Evolutionary conservation across 163 green algal species (phyloP), one percentile per base, ranked within the genome.

Genomic region (Scenedesmus sp.): DNA sequence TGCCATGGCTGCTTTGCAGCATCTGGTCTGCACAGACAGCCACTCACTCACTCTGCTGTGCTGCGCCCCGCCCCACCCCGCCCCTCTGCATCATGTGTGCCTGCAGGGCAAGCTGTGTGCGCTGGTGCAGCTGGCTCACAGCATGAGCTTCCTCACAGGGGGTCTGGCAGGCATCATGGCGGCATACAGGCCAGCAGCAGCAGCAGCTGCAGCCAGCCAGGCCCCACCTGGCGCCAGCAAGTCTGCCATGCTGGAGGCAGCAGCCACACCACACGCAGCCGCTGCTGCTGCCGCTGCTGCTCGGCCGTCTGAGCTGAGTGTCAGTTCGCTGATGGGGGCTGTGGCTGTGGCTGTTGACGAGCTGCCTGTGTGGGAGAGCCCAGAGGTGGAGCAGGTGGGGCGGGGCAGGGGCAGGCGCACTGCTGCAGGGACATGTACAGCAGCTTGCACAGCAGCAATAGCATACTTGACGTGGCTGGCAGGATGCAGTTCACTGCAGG

Each of bases 321-420:
- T 86, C n/a, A 83, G 86, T 3, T 26, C 8, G 18, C 46, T 91
- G 82, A 60, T 89, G 89, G 62, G 6, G 3, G 83, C 13, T 46
- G 84, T 94, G 59, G 83, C 73, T 23, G 82, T 94, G 13, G 94
- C 94, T 7, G 88, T 94, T 79, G 52, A 86, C 15, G 94, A 97
- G 91, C 89, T 97, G 89, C 83, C 87, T 26, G 94, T 96, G 46
- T 94, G 94, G 92, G 82, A 84, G 26, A 88, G 88, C 86, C 62
- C 89, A 12, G 88, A 88, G 34, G 92, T 93, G 59, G 88, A 94
- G 87, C 54, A 92, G 87, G 88, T 91, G 76, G n/a, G 87, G 26
- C 46, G 60, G 56, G 7, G 9, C 16, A 16, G 70, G 20, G 20
- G 23, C 70, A 73, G 64, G 10, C 18, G 12, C 20, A 12, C 20